Percentiles rank a stretch among this genome's conserved stretches.
phyloP scores from a whole-genome alignment of 805 yeast genomes.

The Clavispora phyllophila region DNA sequence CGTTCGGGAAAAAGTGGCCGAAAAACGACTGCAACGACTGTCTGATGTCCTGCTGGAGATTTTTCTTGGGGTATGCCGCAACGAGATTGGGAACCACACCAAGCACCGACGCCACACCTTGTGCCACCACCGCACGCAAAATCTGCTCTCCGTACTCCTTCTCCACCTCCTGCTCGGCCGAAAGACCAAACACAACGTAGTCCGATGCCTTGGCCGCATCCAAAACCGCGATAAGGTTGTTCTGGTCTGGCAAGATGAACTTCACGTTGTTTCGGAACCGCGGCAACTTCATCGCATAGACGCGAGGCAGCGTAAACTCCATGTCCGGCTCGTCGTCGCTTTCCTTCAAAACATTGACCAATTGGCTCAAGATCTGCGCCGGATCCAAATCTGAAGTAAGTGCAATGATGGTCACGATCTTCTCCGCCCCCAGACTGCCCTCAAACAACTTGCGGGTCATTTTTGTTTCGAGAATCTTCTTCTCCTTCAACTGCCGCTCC shows the following conservation, averaged over 20 bases:
- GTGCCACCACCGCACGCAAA: slow-evolving; percentile 81
- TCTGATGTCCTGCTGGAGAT: slow-evolving; percentile 62
- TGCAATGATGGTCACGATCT: slow-evolving; percentile 75
- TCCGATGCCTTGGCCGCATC: slow-evolving; percentile 90
- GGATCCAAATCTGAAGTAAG: slow-evolving; percentile 67
- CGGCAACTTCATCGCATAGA: slow-evolving; percentile 47
- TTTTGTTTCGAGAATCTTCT: slow-evolving; percentile 59
- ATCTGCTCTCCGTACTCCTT: slow-evolving; percentile 80
- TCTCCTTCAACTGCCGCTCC: slow-evolving; percentile 69
- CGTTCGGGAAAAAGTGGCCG: slow-evolving; percentile 50
- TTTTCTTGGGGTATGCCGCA: slow-evolving; percentile 62
- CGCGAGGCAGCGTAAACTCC: slow-evolving; percentile 38
- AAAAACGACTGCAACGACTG: slow-evolving; percentile 40
- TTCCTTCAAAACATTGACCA: slow-evolving; percentile 39
- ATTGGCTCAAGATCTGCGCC: slow-evolving; percentile 45
- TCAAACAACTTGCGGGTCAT: slow-evolving; percentile 68
- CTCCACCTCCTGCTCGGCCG: slow-evolving; percentile 82
- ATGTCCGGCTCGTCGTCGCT: slow-evolving; percentile 20
- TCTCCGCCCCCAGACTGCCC: slow-evolving; percentile 75
- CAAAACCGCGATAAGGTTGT: slow-evolving; percentile 60
- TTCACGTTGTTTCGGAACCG: slow-evolving; percentile 75
- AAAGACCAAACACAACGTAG: slow-evolving; percentile 82
- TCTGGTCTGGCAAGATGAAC: slow-evolving; percentile 65
- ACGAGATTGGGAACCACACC: slow-evolving; percentile 77
- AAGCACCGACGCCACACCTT: slow-evolving; percentile 80